Evolutionary conservation across 768 basidiomycete species (phyloP).

Genomic region (Calocera viscosa): DNA sequence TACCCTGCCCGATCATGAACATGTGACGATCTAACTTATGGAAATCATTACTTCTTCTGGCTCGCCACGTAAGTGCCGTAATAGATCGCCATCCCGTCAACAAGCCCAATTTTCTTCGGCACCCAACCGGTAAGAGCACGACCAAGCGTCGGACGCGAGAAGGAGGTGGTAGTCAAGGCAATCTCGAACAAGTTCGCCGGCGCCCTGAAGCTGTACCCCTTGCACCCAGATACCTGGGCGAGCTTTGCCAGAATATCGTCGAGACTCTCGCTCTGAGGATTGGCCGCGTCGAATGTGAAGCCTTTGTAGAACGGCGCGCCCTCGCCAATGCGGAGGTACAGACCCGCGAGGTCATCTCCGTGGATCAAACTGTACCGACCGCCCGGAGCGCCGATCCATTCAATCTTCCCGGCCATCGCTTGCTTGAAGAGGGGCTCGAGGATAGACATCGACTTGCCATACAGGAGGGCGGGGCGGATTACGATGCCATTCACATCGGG

Average conservation of each 20-base stretch:
- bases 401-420: conserved; percentile 25
- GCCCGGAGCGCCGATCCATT: conserved; percentile 29
- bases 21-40: background rate
- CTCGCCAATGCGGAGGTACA: conserved; percentile 26
- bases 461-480: conserved; percentile 35
- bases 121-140: conserved; percentile 35
- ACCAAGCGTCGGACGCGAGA: conserved; percentile 30
- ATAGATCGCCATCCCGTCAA: conserved; percentile 36
- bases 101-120: conserved; percentile 32
- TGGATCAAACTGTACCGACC: conserved; percentile 31
- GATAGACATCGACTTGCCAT: conserved; percentile 34
- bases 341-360: conserved; percentile 36
- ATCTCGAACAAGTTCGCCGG: conserved; percentile 8
- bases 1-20: background rate
- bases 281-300: conserved; percentile 33
- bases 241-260: conserved; percentile 33
- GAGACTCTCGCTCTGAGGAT: conserved; percentile 32
- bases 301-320: conserved; percentile 20
- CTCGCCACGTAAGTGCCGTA: conserved; percentile 18
- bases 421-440: conserved; percentile 26
- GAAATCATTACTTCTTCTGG: background rate
- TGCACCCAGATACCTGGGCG: conserved; percentile 30
- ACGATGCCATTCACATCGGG: conserved; percentile 34
- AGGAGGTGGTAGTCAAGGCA: conserved; percentile 8
- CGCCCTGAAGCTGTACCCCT: conserved; percentile 22